Conservation (phyloP, 768 basidiomycete genomes). For the Porphyrellus cyaneotinctus region DNA sequence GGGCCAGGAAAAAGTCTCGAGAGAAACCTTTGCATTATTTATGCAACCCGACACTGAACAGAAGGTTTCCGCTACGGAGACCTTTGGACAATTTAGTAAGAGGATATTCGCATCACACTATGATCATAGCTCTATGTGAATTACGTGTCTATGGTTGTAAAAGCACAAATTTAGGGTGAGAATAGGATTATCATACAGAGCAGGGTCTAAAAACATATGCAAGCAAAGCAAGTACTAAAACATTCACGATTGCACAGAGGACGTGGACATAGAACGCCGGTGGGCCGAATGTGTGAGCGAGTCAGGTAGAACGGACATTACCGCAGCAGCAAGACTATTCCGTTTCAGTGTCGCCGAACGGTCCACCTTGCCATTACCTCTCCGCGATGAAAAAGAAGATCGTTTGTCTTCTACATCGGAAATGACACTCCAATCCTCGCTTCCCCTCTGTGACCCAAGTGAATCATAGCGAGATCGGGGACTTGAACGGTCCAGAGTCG, state of each 20-base stretch:
- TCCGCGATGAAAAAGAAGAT: slow-evolving; percentile 52
- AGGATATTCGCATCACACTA: slow-evolving; percentile 64
- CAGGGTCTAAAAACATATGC: background rate
- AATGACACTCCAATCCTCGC: slow-evolving; percentile 87
- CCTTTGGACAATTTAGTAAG: slow-evolving; percentile 90
- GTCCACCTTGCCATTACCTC: slow-evolving; percentile 36
- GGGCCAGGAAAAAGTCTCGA: slow-evolving; percentile 48
- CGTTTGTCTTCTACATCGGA: slow-evolving; percentile 67
- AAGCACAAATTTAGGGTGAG: slow-evolving; percentile 7
- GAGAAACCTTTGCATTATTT: slow-evolving; percentile 89
- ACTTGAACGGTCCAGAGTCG: slow-evolving; percentile 31
- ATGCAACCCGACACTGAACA: slow-evolving; percentile 87
- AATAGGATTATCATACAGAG: slow-evolving; percentile 4
- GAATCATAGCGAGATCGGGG: slow-evolving; percentile 52
- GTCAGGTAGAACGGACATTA: slow-evolving; percentile 60
- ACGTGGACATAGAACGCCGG: slow-evolving; percentile 37
- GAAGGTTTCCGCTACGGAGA: slow-evolving; percentile 61
- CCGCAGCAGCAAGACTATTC: slow-evolving; percentile 58
- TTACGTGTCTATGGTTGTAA: slow-evolving; percentile 9
- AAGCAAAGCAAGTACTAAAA: background rate
- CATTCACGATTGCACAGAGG: slow-evolving; percentile 24
- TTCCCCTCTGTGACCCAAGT: slow-evolving; percentile 52
- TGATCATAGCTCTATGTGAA: slow-evolving; percentile 19
- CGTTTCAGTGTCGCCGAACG: slow-evolving; percentile 47
- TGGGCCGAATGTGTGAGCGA: slow-evolving; percentile 41